Evolutionary conservation across 371 early-diverging fungal species (phyloP).

Genomic region (Parasitella parasitica): DNA sequence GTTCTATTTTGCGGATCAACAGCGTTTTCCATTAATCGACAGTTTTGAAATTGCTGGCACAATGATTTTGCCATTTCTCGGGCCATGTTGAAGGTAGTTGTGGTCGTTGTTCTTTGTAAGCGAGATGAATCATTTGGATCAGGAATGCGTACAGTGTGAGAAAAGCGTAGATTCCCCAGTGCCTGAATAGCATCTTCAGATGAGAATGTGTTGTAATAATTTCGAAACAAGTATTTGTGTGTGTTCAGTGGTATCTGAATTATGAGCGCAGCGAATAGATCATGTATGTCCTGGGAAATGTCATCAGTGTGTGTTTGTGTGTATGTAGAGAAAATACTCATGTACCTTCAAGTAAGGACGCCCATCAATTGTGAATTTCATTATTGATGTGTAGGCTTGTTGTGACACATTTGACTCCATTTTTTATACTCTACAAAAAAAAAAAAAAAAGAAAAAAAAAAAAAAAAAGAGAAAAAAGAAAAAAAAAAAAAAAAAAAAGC

Average conservation of each 20-base stretch:
- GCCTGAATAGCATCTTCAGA: conserved; percentile 62
- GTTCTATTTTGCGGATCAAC: conserved; percentile 51
- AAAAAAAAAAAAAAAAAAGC: background rate
- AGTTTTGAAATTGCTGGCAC: conserved; percentile 64
- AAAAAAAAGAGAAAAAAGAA: background rate
- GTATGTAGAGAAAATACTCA: background rate
- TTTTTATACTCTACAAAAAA: background rate
- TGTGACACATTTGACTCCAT: conserved; percentile 40
- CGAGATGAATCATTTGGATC: conserved; percentile 63
- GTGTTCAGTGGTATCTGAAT: conserved; percentile 57
- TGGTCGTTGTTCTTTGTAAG: conserved; percentile 52
- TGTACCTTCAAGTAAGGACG: conserved; percentile 46
- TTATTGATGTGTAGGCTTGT: conserved; percentile 51
- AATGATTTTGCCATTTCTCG: conserved; percentile 66
- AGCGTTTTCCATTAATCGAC: conserved; percentile 55
- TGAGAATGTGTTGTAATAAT: conserved; percentile 58
- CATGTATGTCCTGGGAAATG: conserved; percentile 71
- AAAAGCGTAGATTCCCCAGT: conserved; percentile 53
- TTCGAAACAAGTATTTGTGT: conserved; percentile 56
- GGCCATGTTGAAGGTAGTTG: conserved; percentile 66
- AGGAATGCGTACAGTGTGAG: conserved; percentile 51
- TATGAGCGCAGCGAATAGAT: conserved; percentile 63
- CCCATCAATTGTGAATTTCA: conserved; percentile 52
- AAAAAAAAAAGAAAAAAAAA: background rate
- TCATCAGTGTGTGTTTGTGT: background rate